These are phyloP conservation scores for Lactarius vividus DNA, from an alignment of 768 basidiomycete species.

Conservation along the genomic window DNA sequence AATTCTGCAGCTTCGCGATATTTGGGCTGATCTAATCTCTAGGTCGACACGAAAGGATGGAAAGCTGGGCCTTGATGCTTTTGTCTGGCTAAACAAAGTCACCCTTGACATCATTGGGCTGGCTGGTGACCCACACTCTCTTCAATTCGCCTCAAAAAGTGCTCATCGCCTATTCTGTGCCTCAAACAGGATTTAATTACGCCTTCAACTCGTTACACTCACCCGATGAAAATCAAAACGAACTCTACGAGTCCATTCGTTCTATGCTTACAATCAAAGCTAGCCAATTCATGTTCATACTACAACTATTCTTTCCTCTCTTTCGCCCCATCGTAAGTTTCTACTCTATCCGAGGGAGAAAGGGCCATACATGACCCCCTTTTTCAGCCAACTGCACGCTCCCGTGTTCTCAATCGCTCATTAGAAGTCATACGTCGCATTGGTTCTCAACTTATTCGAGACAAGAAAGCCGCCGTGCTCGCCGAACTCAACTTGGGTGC, in stretches of 20 bases:
- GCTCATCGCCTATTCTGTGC: background rate
- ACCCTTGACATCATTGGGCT: slow-evolving; percentile 32
- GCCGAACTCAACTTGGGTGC: slow-evolving; percentile 6
- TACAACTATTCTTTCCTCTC: slow-evolving; percentile 38
- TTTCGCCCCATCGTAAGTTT: slow-evolving; percentile 41
- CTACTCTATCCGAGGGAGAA: background rate
- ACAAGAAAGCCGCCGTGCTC: slow-evolving; percentile 45
- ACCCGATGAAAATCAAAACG: slow-evolving; percentile 30
- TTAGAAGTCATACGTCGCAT: slow-evolving; percentile 47
- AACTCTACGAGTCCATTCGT: slow-evolving; percentile 37
- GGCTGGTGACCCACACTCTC: slow-evolving; percentile 21
- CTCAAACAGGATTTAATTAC: slow-evolving; percentile 39
- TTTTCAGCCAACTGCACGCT: slow-evolving; percentile 30
- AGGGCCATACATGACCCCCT: background rate
- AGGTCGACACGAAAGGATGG: slow-evolving; percentile 20
- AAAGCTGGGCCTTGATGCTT: slow-evolving; percentile 18
- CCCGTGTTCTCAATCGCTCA: slow-evolving; percentile 32
- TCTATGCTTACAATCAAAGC: slow-evolving; percentile 31
- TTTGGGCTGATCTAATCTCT: slow-evolving; percentile 29
- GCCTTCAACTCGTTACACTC: slow-evolving; percentile 36
- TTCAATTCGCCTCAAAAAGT: background rate
- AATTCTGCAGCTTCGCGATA: slow-evolving; percentile 32
- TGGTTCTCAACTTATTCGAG: slow-evolving; percentile 45
- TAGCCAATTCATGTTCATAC: slow-evolving; percentile 32
- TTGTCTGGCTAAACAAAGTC: slow-evolving; percentile 27